Evolutionary conservation across 2,329 filamentous ascomycete species (phyloP).

Genomic region (Talaromyces sp.): DNA sequence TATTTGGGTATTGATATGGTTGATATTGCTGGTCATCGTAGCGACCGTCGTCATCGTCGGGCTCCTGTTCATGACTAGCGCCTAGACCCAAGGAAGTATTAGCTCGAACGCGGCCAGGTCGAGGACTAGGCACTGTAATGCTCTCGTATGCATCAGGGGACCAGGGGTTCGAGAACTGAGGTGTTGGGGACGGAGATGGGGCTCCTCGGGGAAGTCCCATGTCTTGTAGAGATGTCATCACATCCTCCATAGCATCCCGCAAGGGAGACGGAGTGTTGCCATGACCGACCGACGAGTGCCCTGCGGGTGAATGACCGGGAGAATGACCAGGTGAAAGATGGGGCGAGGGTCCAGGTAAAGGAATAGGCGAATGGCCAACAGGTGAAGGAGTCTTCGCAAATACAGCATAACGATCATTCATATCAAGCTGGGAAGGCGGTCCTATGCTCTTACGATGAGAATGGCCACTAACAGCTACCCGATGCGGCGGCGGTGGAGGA

Average conservation of each 20-base stretch:
- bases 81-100: slow-evolving; percentile 71
- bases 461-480: slow-evolving; percentile 48
- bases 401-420: slow-evolving; percentile 37
- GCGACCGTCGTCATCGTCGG: slow-evolving; percentile 48
- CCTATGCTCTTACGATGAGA: slow-evolving; percentile 19
- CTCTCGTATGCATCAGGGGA: slow-evolving; percentile 80
- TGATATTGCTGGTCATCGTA: slow-evolving; percentile 52
- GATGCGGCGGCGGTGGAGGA: slow-evolving; percentile 77
- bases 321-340: slow-evolving; percentile 2
- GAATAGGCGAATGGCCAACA: slow-evolving; percentile 12
- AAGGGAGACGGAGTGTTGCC: slow-evolving; percentile 83
- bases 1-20: slow-evolving; percentile 51
- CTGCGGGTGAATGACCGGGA: slow-evolving; percentile 9
- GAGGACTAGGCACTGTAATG: slow-evolving; percentile 27
- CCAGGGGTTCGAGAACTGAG: slow-evolving; percentile 65
- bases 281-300: slow-evolving; percentile 19
- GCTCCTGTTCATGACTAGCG: slow-evolving; percentile 40
- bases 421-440: slow-evolving; percentile 29
- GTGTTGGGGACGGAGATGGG: slow-evolving; percentile 50
- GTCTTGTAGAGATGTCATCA: slow-evolving; percentile 90
- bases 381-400: slow-evolving; percentile 47
- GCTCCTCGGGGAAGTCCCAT: slow-evolving; percentile 62
- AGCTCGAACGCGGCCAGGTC: slow-evolving; percentile 46
- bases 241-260: slow-evolving; percentile 93
- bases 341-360: background rate